Base-by-base conservation (phyloP, 202 grass and related monocot genomes). In the Digitaria exilis region DNA sequence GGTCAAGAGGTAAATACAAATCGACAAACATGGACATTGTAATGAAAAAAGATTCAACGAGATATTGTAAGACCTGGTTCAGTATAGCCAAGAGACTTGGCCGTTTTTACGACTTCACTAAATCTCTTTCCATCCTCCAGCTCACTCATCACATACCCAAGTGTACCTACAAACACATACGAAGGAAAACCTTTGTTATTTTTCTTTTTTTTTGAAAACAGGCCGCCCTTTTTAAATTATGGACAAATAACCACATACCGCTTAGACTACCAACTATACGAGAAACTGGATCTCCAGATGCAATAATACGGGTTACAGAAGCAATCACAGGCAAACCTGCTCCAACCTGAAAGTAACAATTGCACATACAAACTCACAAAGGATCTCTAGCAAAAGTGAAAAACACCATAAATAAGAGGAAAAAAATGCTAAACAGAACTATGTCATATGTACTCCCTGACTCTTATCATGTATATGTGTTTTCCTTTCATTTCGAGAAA, bases 131-230 rank as follows among this genome's bases (percentile, higher is more conserved):
- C 91, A 59, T 85, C 92, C 56, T 98, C 92, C 59, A 98, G 78
- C 82, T 90, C 96, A 89, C 92, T 95, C 96, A 98, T 93, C 69
- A 98, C 96, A 71, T 95, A 95, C 55, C 96, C 92, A 56, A 98
- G 89, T 83, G 96, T 98, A 87, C 96, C 96, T 98, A 72, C 63
- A 77, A 82, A 50, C 7, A 63, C 52, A 73, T 76, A 71, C n/a
- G 43, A 62, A 60, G 7, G 12, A 45, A 80, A 52, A 24, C 13
- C 6, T 63, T 7, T 44, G 32, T 34, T 5, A 32, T 31, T 25
- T 58, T 44, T 12, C 6, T 4, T 34, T 54, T 80, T 35, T 66
- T 87, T 63, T 1, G 46, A 55, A 71, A 80, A 69, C 13, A 8
- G 32, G 42, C 21, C 13, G 32, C 8, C 1, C 34, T 77, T 55